phyloP scores from a whole-genome alignment of 345 rosid genomes.

The Turritis glabra region DNA sequence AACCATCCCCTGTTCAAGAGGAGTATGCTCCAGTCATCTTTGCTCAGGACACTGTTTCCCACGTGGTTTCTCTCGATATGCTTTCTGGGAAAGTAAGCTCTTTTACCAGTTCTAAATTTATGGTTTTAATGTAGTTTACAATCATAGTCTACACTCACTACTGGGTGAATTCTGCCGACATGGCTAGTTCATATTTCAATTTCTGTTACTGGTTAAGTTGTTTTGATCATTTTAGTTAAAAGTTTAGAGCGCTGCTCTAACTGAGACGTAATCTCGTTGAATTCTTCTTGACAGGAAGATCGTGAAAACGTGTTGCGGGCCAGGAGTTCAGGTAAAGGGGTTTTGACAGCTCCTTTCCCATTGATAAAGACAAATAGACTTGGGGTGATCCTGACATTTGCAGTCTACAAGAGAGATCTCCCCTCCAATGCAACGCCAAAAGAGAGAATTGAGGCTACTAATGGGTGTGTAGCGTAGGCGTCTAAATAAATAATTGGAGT shows the following conservation, averaged over 20 bases:
- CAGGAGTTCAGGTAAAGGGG: constrained; percentile 86
- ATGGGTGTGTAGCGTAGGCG: constrained; percentile 59
- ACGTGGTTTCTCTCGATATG: constrained; percentile 89
- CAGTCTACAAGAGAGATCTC: constrained; percentile 81
- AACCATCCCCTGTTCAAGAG: constrained; percentile 80
- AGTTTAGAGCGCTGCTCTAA: not conserved
- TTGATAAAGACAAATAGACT: constrained; percentile 87
- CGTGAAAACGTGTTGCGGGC: constrained; percentile 87
- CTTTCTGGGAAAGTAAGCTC: constrained; percentile 84
- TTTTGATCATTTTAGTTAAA: not conserved
- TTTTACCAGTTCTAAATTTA: not conserved
- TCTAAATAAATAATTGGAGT: not conserved
- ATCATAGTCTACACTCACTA: not conserved
- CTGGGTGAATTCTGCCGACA: not conserved
- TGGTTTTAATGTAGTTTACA: not conserved
- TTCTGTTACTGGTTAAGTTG: not conserved
- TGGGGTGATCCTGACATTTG: constrained; percentile 94
- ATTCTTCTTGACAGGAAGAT: constrained; percentile 70
- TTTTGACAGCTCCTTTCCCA: constrained; percentile 93
- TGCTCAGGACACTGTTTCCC: constrained; percentile 94
- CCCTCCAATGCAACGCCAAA: constrained; percentile 77
- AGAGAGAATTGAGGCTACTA: constrained; percentile 81
- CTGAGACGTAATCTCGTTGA: not conserved
- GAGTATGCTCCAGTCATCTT: constrained; percentile 99
- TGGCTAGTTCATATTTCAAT: not conserved